Conservation (phyloP, 495 filamentous ascomycete genomes). For the Lepidopterella palustris region DNA sequence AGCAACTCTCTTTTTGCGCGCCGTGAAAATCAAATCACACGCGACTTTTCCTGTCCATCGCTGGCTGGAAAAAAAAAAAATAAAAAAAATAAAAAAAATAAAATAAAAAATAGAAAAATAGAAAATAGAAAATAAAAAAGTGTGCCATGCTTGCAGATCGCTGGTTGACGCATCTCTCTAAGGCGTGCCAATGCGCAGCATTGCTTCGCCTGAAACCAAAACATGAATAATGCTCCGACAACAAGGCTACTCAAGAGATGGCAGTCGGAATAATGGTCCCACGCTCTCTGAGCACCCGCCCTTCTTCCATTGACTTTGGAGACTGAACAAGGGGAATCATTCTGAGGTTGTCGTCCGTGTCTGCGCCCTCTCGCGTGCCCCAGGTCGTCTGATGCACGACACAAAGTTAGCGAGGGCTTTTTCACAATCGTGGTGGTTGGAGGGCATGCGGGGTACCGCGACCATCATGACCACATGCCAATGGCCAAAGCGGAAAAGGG, state of each 20-base stretch:
- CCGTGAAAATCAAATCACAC: background rate
- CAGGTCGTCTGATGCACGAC: constrained; percentile 51
- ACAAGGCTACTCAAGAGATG: no score
- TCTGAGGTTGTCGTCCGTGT: constrained; percentile 45
- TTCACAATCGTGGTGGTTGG: background rate
- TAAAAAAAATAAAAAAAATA: no score
- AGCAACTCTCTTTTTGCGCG: background rate
- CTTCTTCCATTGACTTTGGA: constrained; percentile 9
- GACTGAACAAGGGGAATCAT: constrained; percentile 24
- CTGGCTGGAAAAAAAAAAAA: no score
- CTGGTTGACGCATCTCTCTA: background rate
- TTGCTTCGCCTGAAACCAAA: constrained; percentile 40
- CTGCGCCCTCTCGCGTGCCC: constrained; percentile 62
- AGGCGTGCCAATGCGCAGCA: constrained; percentile 11
- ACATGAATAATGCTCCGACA: no score
- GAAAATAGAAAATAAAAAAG: no score
- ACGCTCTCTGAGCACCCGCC: constrained; percentile 24
- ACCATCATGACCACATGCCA: background rate
- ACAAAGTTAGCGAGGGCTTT: background rate
- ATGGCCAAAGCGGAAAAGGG: background rate
- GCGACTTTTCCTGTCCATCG: background rate
- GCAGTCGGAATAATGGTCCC: constrained; percentile 8
- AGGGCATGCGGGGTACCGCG: background rate
- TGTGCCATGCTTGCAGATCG: constrained; percentile 1
- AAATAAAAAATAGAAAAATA: no score